Conservation (phyloP, 768 basidiomycete species). For the Porpolomopsis calyptriformis region DNA sequence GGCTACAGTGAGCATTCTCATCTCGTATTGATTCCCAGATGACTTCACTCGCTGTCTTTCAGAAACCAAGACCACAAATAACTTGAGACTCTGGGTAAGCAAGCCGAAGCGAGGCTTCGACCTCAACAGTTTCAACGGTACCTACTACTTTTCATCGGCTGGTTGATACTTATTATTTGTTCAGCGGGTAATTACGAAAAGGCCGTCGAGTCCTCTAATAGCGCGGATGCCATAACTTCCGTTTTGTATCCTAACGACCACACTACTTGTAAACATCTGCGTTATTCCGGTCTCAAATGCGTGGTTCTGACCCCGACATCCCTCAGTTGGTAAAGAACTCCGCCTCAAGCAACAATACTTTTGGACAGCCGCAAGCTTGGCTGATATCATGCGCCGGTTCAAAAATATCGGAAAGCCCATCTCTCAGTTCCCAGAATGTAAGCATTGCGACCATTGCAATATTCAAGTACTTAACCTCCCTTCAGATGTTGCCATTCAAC, state of each 20-base stretch:
- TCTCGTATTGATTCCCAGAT: too few relatives aligned
- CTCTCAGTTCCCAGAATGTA: constrained; percentile 73
- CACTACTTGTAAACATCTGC: constrained; percentile 23
- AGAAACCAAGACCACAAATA: constrained; percentile 74
- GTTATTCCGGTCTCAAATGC: neutral
- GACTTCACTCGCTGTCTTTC: neutral
- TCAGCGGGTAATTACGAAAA: constrained; percentile 87
- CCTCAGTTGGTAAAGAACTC: constrained; percentile 69
- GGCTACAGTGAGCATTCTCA: constrained; percentile 38
- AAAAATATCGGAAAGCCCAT: constrained; percentile 80
- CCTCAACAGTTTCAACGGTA: constrained; percentile 90
- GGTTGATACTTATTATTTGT: neutral
- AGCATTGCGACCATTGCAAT: constrained; percentile 15
- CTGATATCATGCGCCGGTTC: constrained; percentile 88
- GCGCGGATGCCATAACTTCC: constrained; percentile 79
- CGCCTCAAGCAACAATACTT: constrained; percentile 96
- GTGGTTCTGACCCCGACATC: neutral
- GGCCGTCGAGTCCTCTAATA: constrained; percentile 80
- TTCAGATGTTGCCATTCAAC: constrained; percentile 79
- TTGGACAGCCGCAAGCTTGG: constrained; percentile 81
- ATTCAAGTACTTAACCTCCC: constrained; percentile 4
- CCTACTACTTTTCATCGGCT: neutral
- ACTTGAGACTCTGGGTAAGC: constrained; percentile 76
- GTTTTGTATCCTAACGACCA: constrained; percentile 97
- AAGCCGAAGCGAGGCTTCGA: constrained; percentile 89